A percentile compares a stretch with the other conserved stretches of the same genome.
These are phyloP conservation scores for Aspergillus sp. DNA, from an alignment of 2,329 filamentous ascomycete species.

Conservation along the genomic window DNA sequence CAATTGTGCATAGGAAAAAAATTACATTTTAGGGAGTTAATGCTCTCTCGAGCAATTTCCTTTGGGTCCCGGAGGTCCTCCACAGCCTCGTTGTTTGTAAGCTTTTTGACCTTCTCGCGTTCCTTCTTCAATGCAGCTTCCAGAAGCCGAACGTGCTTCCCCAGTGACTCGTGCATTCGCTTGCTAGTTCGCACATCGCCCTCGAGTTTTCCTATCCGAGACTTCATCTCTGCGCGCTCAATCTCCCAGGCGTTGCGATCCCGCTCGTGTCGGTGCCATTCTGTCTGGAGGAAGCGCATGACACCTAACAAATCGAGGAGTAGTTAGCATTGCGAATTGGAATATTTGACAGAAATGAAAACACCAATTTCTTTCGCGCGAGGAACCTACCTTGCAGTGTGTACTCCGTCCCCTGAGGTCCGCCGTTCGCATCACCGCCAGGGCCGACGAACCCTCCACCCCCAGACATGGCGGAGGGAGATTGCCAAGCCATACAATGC, in stretches of 20 bases:
- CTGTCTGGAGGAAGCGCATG: conserved; percentile 98
- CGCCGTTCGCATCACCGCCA: conserved; percentile 44
- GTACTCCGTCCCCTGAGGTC: conserved; percentile 66
- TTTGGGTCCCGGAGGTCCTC: conserved; percentile 46
- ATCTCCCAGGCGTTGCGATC: conserved; percentile 99
- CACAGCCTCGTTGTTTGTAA: conserved; percentile 52
- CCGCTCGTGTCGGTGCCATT: conserved; percentile 98
- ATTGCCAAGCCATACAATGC: conserved; percentile 67
- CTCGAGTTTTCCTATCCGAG: conserved; percentile 90
- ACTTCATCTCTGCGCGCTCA: conserved; percentile 98
- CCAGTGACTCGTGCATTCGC: conserved; percentile 82
- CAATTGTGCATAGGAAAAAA: not conserved
- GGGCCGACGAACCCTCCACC: conserved; percentile 54
- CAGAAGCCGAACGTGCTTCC: conserved; percentile 85
- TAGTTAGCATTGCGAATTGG: conserved; percentile 20
- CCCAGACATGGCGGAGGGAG: conserved; percentile 61
- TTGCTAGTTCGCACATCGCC: conserved; percentile 84
- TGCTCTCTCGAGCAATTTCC: conserved; percentile 46
- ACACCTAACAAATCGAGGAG: conserved; percentile 62
- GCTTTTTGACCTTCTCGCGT: conserved; percentile 64
- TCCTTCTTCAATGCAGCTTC: conserved; percentile 86
- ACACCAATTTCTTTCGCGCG: not conserved
- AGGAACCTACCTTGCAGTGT: conserved; percentile 64
- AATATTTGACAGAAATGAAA: not conserved
- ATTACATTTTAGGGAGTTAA: conserved; percentile 33